Percentiles rank a stretch among this genome's conserved stretches.
phyloP scores from a whole-genome alignment of 495 filamentous ascomycete species.

The Aspergillus cristatus region DNA sequence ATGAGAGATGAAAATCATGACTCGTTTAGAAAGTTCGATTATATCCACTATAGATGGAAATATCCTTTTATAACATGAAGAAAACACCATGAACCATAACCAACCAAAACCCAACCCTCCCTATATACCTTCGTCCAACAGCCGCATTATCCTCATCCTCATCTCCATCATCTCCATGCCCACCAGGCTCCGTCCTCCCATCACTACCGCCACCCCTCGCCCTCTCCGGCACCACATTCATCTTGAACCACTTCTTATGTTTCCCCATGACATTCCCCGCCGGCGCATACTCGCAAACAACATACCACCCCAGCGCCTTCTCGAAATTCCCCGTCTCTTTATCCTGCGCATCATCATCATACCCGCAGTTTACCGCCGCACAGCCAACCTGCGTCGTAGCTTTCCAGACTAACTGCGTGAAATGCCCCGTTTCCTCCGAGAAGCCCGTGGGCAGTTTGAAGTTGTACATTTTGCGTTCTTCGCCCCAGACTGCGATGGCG shows the following conservation, averaged over 20 bases:
- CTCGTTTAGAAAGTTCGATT: too few species aligned
- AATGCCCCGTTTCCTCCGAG: constrained; percentile 64
- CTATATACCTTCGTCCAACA: not conserved
- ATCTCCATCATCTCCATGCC: not conserved
- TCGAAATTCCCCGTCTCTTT: constrained; percentile 5
- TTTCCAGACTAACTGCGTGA: constrained; percentile 79
- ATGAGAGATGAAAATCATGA: constrained; percentile 23
- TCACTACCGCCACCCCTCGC: not conserved
- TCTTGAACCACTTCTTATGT: constrained; percentile 30
- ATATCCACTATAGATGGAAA: too few species aligned
- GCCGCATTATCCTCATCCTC: not conserved
- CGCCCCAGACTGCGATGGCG: constrained; percentile 58
- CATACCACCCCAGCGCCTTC: constrained; percentile 53
- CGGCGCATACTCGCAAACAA: constrained; percentile 76
- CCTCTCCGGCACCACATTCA: constrained; percentile 28
- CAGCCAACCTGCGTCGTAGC: constrained; percentile 62
- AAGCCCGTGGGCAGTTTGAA: constrained; percentile 47
- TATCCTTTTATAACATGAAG: not conserved
- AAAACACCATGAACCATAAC: constrained; percentile 1
- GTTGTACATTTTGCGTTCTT: constrained; percentile 53
- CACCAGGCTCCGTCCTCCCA: constrained; percentile 1
- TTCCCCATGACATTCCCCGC: constrained; percentile 64
- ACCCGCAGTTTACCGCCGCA: constrained; percentile 49
- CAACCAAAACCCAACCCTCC: not conserved
- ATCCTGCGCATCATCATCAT: constrained; percentile 8